Conservation (phyloP, 176 grass and related monocot species). For the Chloris gayana region DNA sequence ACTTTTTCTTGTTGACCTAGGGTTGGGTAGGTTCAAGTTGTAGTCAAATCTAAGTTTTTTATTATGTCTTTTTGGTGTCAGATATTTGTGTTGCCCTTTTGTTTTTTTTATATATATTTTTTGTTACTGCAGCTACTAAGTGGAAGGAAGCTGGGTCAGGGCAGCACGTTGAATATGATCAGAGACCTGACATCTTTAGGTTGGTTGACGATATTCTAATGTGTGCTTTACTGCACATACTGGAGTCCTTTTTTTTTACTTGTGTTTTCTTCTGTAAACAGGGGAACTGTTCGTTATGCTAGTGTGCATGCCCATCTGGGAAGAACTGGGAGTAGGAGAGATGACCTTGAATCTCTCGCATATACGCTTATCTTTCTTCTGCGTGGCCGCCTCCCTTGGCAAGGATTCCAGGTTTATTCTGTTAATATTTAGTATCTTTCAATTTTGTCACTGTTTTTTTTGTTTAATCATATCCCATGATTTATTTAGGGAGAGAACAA, state of each 20-base stretch:
- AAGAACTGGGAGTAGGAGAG: slow-evolving; percentile 94
- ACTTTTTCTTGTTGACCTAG: slow-evolving; percentile 99
- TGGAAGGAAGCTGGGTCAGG: slow-evolving; percentile 73
- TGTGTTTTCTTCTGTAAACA: slow-evolving; percentile 41
- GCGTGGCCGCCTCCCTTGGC: slow-evolving; percentile 91
- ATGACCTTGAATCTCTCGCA: slow-evolving; percentile 95
- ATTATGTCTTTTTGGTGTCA: slow-evolving; percentile 11
- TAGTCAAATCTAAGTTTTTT: slow-evolving; percentile 33
- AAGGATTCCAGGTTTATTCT: slow-evolving; percentile 82
- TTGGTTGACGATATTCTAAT: slow-evolving; percentile 31
- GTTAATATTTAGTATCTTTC: slow-evolving; percentile 33
- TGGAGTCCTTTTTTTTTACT: slow-evolving; percentile 26
- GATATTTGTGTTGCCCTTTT: slow-evolving; percentile 27
- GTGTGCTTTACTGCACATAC: not conserved
- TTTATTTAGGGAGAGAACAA: slow-evolving; percentile 89
- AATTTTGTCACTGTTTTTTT: not conserved
- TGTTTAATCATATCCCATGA: slow-evolving; percentile 17
- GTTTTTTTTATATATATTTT: slow-evolving; percentile 27
- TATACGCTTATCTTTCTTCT: slow-evolving; percentile 99
- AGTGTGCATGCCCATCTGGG: slow-evolving; percentile 95
- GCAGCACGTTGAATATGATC: slow-evolving; percentile 62
- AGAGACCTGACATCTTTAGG: slow-evolving; percentile 84
- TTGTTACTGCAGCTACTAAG: slow-evolving; percentile 58
- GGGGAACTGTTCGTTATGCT: slow-evolving; percentile 95
- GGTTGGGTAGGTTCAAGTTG: slow-evolving; percentile 88